Evolutionary conservation across 768 basidiomycete genomes (phyloP), one percentile per base, ranked within the genome.

Genomic region (Leccinum longicurvipes): DNA sequence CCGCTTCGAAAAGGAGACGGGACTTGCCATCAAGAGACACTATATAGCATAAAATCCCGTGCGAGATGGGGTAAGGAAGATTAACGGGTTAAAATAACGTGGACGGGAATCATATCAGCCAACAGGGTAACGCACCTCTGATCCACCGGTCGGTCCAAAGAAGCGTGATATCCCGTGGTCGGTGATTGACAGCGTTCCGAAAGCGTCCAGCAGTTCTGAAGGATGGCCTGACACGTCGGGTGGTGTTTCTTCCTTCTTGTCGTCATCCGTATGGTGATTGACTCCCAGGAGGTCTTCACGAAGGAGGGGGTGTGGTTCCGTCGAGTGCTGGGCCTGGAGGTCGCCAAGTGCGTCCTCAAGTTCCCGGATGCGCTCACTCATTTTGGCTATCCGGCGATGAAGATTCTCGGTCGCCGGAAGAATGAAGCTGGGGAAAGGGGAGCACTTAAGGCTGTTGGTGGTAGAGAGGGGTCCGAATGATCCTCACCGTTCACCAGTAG

Each of bases 401-500:
- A 86, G 79, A 49, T 85, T 84, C 63, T 84, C 84, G 6, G 84
- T 86, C 11, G 82, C 84, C 5, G 84, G 84, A 36, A 86, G 73
- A 15, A 86, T 83, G 57, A 83, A 83, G 2, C 78, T 79, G 44
- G 41, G 42, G 47, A 31, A 19, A 44, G 47, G 45, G 47, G 41
- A 36, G 45, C 50, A 49, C 59, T 63, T 60, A 57, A 32, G 27
- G 51, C 42, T 41, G 52, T 52, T 51, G 41, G 45, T 24, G 55
- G 39, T 19, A 53, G 15, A 39, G 21, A 49, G 46, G 36, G n/a
- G n/a, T n/a, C 9, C 1, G 50, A 11, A 6, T 41, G 39, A 21
- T 41, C 39, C 39, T 41, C 39, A 83, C 86, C 89, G 79, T 70
- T 89, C 84, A 12, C 87, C 87, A n/a, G 87, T 89, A 0, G 87